Percentiles rank a stretch among this genome's conserved stretches.
Conservation (phyloP, 495 filamentous ascomycete species). For the Penicillium herquei region DNA sequence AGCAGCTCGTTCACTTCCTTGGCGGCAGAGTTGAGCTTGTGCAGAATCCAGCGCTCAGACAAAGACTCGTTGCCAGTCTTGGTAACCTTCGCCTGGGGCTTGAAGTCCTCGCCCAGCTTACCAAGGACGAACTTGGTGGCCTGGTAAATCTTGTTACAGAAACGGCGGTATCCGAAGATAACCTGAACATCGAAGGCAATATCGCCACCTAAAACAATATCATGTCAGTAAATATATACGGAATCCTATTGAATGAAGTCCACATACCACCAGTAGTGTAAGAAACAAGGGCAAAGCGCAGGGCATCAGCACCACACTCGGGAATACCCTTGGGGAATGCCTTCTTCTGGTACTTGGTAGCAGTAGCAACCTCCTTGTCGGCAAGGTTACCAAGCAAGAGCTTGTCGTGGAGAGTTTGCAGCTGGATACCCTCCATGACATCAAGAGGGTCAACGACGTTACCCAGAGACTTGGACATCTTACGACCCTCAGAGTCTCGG, state of each 20-base stretch:
- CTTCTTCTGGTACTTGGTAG: slow-evolving; percentile 75
- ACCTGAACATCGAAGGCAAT: slow-evolving; percentile 84
- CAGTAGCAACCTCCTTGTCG: slow-evolving; percentile 68
- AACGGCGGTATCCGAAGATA: slow-evolving; percentile 78
- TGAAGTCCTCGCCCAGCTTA: slow-evolving; percentile 69
- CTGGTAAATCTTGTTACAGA: slow-evolving; percentile 93
- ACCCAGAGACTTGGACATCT: slow-evolving; percentile 83
- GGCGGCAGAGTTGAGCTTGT: slow-evolving; percentile 72
- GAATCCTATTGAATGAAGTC: slow-evolving; percentile 10
- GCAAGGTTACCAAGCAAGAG: slow-evolving; percentile 68
- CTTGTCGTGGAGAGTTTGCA: slow-evolving; percentile 68
- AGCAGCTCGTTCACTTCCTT: slow-evolving; percentile 72
- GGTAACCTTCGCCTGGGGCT: slow-evolving; percentile 52
- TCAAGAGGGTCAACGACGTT: slow-evolving; percentile 84
- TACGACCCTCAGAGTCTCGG: slow-evolving; percentile 74
- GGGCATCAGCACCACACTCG: slow-evolving; percentile 81
- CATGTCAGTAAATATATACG: background rate
- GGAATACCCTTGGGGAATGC: slow-evolving; percentile 80
- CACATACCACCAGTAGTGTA: slow-evolving; percentile 78
- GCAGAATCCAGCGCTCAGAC: slow-evolving; percentile 81
- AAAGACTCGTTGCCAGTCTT: slow-evolving; percentile 68
- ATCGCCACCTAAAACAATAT: slow-evolving; percentile 55
- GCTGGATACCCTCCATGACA: slow-evolving; percentile 70
- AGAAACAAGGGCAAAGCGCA: slow-evolving; percentile 75
- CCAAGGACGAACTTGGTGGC: slow-evolving; percentile 85